Conservation (phyloP, 1,284 basidiomycete species). For the Coniferiporia sulphurascens region DNA sequence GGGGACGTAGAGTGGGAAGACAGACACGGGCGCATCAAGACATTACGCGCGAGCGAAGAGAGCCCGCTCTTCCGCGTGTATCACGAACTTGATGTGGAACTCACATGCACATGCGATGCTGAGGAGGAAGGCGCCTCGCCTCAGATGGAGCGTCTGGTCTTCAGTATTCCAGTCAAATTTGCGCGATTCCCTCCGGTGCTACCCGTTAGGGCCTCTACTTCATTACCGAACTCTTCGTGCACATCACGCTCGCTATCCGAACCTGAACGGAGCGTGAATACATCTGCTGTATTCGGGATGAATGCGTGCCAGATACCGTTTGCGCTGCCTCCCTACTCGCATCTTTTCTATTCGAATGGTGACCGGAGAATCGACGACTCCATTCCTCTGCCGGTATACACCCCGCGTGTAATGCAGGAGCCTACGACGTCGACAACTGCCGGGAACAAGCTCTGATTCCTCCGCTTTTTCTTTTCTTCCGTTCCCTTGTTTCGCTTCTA, state of each 20-base stretch:
- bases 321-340: slow-evolving; percentile 66
- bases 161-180: slow-evolving; percentile 53
- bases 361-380: slow-evolving; percentile 64
- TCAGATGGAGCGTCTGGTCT: slow-evolving; percentile 33
- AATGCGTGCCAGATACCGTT: slow-evolving; percentile 27
- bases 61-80: slow-evolving; percentile 55
- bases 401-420: slow-evolving; percentile 24
- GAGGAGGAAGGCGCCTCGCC: slow-evolving; percentile 29
- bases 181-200: slow-evolving; percentile 30
- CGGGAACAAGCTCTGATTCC: neutral
- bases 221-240: neutral
- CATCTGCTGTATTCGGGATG: neutral
- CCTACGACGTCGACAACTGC: neutral
- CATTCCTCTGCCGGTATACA: slow-evolving; percentile 61
- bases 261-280: slow-evolving; percentile 17
- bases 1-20: slow-evolving; percentile 36
- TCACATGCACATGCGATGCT: slow-evolving; percentile 53
- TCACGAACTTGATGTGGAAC: slow-evolving; percentile 49
- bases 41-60: slow-evolving; percentile 39
- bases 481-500: neutral
- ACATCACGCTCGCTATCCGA: slow-evolving; percentile 12
- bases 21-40: slow-evolving; percentile 29
- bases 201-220: neutral
- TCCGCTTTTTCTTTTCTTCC: neutral
- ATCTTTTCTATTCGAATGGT: slow-evolving; percentile 68